Evolutionary conservation across 2,329 filamentous ascomycete species (phyloP), one percentile per base, ranked within the genome.

Genomic region (Sporothrix luriei): DNA sequence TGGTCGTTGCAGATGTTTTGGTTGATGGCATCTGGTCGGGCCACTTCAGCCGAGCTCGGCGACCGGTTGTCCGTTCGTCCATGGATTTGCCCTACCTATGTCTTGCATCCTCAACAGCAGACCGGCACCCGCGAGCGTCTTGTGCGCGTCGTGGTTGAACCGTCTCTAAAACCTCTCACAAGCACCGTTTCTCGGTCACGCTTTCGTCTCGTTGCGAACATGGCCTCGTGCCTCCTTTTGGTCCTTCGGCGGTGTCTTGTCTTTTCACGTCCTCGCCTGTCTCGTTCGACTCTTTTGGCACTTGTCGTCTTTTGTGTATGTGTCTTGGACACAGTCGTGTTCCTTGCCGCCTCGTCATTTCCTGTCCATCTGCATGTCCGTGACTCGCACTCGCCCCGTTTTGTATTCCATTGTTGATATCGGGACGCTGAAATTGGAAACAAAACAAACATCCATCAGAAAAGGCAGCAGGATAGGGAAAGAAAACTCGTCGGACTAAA

Each of bases 401-500:
- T 43, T 61, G 33, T 61, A 33, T 24, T 16, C 21, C 55, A 40
- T 16, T 1, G 52, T 55, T 55, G 26, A 16, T 38, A 62, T 46
- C 57, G n/a, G 38, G 38, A 13, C n/a, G 57, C n/a, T 13, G 38
- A 16, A 61, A 62, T 46, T 29, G 24, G 24, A 26, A 16, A 29
- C n/a, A 26, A 10, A 5, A 7, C 16, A 29, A 14, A 1, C 14
- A 13, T 10, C 14, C 40, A 16, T 54, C 51, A n/a, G 57, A 26
- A 40, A 33, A 59, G 29, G 46, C 38, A 46, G 57, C 57, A 61
- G 16, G 26, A 61, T 61, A 46, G 57, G 43, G 57, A 61, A 61
- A 26, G 38, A 43, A 43, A 43, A 61, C 38, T 21, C 10, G 29
- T 21, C 29, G n/a, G 57, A 38, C 38, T 16, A 61, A 61, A 26